phyloP scores from a whole-genome alignment of 306 rosid genomes.

The Castanea sativa region DNA sequence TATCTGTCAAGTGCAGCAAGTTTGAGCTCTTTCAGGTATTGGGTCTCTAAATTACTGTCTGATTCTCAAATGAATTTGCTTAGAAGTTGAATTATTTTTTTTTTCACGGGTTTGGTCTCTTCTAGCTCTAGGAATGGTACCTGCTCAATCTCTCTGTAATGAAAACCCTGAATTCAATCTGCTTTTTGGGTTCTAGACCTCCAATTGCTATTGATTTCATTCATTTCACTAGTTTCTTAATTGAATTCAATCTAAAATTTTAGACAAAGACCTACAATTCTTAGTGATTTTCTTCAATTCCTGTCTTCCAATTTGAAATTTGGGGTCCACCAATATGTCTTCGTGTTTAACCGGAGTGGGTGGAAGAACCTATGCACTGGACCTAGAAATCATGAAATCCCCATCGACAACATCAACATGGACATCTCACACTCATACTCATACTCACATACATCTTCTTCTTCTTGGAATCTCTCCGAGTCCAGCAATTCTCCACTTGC shows the following conservation, averaged over 20 bases:
- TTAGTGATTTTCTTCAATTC: neutral
- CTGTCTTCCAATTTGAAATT: neutral
- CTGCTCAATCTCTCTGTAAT: neutral
- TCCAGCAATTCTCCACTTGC: slow-evolving; percentile 65
- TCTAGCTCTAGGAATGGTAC: slow-evolving; percentile 3
- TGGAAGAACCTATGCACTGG: slow-evolving; percentile 71
- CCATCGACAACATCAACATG: slow-evolving; percentile 54
- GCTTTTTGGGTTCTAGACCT: neutral
- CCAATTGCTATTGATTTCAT: neutral
- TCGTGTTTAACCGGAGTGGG: slow-evolving; percentile 72
- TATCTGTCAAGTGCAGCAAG: neutral
- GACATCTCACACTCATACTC: slow-evolving; percentile 41
- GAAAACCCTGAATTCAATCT: neutral
- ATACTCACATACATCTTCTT: slow-evolving; percentile 17
- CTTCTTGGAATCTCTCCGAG: slow-evolving; percentile 81
- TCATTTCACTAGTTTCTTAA: neutral
- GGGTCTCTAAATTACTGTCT: neutral
- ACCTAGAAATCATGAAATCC: slow-evolving; percentile 74
- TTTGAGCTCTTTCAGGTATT: slow-evolving; percentile 4
- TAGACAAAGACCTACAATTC: neutral
- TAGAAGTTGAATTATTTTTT: neutral
- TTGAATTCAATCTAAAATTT: neutral
- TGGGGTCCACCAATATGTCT: slow-evolving; percentile 47
- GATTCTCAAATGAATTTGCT: neutral
- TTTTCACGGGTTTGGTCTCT: neutral